phyloP scores from a whole-genome alignment of 2,329 filamentous ascomycete species.

The Ophiostoma quercus region DNA sequence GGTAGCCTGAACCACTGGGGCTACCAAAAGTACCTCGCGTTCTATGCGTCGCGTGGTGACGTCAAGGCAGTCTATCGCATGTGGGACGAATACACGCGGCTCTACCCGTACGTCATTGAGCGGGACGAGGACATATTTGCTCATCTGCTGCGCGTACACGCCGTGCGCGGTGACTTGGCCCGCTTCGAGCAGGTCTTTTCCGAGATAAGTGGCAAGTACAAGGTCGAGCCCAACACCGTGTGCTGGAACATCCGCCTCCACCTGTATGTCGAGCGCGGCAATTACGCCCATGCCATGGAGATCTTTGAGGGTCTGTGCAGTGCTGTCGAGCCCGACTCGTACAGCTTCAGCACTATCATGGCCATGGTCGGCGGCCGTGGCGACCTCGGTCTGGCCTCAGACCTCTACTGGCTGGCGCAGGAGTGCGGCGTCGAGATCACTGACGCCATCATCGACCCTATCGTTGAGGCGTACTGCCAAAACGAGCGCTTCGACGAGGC shows the following conservation, averaged over 20 bases:
- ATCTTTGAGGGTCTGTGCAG: conserved; percentile 57
- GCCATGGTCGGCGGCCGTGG: conserved; percentile 64
- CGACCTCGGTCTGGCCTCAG: conserved; percentile 63
- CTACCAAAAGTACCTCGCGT: conserved; percentile 46
- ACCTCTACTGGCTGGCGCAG: conserved; percentile 57
- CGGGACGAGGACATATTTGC: conserved; percentile 39
- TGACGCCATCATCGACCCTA: conserved; percentile 54
- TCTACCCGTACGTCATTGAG: conserved; percentile 31
- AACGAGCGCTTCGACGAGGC: conserved; percentile 52
- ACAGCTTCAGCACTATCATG: conserved; percentile 70
- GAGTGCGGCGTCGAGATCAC: conserved; percentile 46
- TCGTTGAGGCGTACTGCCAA: conserved; percentile 64
- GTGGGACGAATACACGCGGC: conserved; percentile 41
- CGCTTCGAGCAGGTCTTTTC: conserved; percentile 58
- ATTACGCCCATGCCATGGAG: conserved; percentile 60
- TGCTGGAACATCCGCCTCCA: conserved; percentile 76
- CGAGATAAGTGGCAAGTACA: conserved; percentile 52
- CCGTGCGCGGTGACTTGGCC: conserved; percentile 59
- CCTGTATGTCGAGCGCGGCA: conserved; percentile 59
- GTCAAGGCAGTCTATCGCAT: conserved; percentile 42
- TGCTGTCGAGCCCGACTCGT: conserved; percentile 50
- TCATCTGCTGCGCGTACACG: conserved; percentile 67
- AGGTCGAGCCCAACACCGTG: conserved; percentile 50
- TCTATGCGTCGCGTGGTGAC: conserved; percentile 47
- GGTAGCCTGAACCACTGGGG: conserved; percentile 41